These are phyloP conservation scores for Aspergillus uvarum DNA, from an alignment of 2,329 filamentous ascomycete genomes.

Conservation along the genomic window DNA sequence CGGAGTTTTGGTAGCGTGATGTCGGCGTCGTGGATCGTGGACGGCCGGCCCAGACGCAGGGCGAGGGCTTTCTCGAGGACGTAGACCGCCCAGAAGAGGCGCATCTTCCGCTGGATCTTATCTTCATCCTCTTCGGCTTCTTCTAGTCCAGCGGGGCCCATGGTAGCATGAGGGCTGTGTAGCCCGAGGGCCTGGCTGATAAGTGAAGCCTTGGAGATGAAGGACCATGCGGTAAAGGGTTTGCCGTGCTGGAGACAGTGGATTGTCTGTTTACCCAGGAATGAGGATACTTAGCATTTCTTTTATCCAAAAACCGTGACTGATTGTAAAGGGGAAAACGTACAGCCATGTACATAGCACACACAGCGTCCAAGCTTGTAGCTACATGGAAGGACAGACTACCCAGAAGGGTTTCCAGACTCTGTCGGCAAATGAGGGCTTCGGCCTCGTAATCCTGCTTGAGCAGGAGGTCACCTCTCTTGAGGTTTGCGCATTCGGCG, in stretches of 20 bases:
- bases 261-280: background rate
- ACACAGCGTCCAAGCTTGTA: conserved; percentile 10
- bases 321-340: background rate
- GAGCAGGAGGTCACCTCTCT: too few relatives aligned
- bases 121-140: background rate
- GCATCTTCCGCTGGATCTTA: background rate
- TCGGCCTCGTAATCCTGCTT: too few relatives aligned
- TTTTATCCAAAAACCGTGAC: too few relatives aligned
- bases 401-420: conserved; percentile 13
- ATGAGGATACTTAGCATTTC: too few relatives aligned
- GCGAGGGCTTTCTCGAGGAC: conserved; percentile 11
- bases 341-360: conserved; percentile 18
- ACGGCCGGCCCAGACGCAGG: conserved; percentile 13
- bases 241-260: conserved; percentile 12
- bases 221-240: conserved; percentile 11
- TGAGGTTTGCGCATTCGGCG: too few relatives aligned
- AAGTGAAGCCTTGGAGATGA: conserved; percentile 14
- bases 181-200: conserved; percentile 12
- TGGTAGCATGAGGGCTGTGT: conserved; percentile 4
- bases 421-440: too few relatives aligned
- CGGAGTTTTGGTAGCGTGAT: conserved; percentile 6
- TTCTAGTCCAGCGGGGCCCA: too few relatives aligned
- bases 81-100: conserved; percentile 13
- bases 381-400: conserved; percentile 11
- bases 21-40: conserved; percentile 15